Evolutionary conservation across 2,329 filamentous ascomycete genomes (phyloP).

Genomic region (Fusarium chaquense): DNA sequence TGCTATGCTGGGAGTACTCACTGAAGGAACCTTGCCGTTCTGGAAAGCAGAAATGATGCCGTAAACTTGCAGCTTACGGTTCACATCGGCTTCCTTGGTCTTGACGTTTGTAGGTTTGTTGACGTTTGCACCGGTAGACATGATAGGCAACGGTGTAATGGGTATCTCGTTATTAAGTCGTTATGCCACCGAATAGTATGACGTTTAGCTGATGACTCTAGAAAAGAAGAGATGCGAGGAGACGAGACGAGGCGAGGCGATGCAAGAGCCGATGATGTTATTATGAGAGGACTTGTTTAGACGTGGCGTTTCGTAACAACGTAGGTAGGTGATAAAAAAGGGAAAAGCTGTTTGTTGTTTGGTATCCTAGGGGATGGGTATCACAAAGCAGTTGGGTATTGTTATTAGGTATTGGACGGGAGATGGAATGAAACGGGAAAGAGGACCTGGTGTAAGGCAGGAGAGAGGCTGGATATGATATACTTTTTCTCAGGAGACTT

Average conservation of each 20-base stretch:
- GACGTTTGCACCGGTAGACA: conserved; percentile 63
- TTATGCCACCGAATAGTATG: conserved; percentile 17
- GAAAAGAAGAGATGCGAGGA: conserved; percentile 5
- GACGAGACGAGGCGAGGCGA: conserved; percentile 4
- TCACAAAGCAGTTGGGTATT: conserved; percentile 44
- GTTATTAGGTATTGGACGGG: conserved; percentile 30
- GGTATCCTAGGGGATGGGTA: conserved; percentile 47
- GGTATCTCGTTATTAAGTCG: conserved; percentile 35
- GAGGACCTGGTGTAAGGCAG: conserved; percentile 4
- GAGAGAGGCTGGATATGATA: conserved; percentile 46
- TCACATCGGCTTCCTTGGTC: conserved; percentile 87
- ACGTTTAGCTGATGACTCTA: conserved; percentile 12
- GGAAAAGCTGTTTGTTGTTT: conserved; percentile 37
- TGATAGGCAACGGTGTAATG: conserved; percentile 43
- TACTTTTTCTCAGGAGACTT: conserved; percentile 35
- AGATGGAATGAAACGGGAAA: conserved; percentile 32
- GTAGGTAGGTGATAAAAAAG: conserved; percentile 26
- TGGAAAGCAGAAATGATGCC: conserved; percentile 89
- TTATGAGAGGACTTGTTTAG: conserved; percentile 11
- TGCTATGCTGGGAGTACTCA: conserved; percentile 59
- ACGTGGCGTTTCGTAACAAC: conserved; percentile 11
- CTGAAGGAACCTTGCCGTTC: conserved; percentile 89
- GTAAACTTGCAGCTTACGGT: conserved; percentile 93
- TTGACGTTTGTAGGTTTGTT: conserved; percentile 80
- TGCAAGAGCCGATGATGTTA: conserved; percentile 21